These are phyloP conservation scores for Persicaria tinctoria DNA, from an alignment of 148 eudicot genomes.

Conservation along the genomic window DNA sequence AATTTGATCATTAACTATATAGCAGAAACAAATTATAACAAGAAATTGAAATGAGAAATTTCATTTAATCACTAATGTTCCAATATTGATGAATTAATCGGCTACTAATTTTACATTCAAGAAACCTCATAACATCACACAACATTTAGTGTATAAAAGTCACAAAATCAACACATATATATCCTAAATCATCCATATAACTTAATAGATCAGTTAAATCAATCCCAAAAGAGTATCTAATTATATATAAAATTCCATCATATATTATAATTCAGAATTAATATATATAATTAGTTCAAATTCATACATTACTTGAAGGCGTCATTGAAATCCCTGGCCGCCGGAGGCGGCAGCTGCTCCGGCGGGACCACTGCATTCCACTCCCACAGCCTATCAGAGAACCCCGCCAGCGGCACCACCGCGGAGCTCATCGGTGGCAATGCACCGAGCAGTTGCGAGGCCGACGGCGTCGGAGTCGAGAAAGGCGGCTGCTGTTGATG, in stretches of 20 bases:
- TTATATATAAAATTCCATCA: background rate
- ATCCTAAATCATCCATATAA: background rate
- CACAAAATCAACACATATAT: background rate
- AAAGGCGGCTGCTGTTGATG: constrained; percentile 5
- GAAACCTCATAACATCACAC: background rate
- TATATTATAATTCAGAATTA: background rate
- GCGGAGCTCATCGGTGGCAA: constrained; percentile 2
- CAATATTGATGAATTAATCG: background rate
- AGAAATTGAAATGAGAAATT: background rate
- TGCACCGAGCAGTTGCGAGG: background rate
- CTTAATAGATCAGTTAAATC: background rate
- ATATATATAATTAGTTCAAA: background rate
- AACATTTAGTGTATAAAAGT: background rate
- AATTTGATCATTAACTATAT: too few relatives aligned
- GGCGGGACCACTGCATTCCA: constrained; percentile 24
- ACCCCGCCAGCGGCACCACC: constrained; percentile 16
- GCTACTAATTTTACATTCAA: background rate
- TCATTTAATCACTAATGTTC: background rate
- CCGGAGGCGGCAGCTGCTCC: constrained; percentile 12
- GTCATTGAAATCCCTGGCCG: constrained; percentile 26
- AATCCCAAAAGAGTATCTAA: background rate
- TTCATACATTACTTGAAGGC: constrained; percentile 35
- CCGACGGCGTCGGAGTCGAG: background rate
- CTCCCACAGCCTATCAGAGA: constrained; percentile 42
- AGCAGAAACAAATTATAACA: background rate